Percentiles rank a stretch among this genome's conserved stretches.
These are phyloP conservation scores for Cercospora sp. DNA, from an alignment of 2,329 filamentous ascomycete species.

Conservation along the genomic window DNA sequence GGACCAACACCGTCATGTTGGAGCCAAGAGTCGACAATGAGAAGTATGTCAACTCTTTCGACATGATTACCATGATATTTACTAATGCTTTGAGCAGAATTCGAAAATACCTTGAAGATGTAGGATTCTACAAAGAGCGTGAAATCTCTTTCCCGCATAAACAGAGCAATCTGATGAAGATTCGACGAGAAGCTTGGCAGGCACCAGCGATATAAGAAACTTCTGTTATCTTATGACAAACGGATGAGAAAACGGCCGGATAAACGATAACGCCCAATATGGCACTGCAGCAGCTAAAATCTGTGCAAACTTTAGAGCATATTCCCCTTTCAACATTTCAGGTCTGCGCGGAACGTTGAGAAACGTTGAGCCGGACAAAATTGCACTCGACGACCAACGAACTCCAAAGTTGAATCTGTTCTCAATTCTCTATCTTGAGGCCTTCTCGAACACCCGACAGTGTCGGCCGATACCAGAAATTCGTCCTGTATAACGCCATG, in stretches of 20 bases:
- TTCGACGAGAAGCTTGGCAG: conserved; percentile 77
- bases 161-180: conserved; percentile 80
- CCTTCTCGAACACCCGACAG: neutral
- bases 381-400: neutral
- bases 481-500: neutral
- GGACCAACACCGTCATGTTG: conserved; percentile 79
- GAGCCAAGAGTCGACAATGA: conserved; percentile 90
- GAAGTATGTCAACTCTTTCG: conserved; percentile 57
- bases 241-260: neutral
- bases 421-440: neutral
- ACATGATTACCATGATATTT: neutral
- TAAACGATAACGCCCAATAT: neutral
- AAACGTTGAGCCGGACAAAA: neutral
- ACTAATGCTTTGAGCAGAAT: conserved; percentile 52
- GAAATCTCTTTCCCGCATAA: conserved; percentile 90
- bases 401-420: neutral
- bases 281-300: neutral
- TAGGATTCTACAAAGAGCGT: conserved; percentile 82
- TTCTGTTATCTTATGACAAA: conserved; percentile 1
- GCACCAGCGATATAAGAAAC: conserved; percentile 52
- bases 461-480: neutral
- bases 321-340: neutral
- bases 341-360: neutral
- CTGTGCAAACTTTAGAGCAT: neutral
- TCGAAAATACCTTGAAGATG: conserved; percentile 66